A percentile compares a stretch with the other conserved stretches of the same genome.
Evolutionary conservation across 1,284 basidiomycete genomes (phyloP).

Genomic region (Puccinia coronata): DNA sequence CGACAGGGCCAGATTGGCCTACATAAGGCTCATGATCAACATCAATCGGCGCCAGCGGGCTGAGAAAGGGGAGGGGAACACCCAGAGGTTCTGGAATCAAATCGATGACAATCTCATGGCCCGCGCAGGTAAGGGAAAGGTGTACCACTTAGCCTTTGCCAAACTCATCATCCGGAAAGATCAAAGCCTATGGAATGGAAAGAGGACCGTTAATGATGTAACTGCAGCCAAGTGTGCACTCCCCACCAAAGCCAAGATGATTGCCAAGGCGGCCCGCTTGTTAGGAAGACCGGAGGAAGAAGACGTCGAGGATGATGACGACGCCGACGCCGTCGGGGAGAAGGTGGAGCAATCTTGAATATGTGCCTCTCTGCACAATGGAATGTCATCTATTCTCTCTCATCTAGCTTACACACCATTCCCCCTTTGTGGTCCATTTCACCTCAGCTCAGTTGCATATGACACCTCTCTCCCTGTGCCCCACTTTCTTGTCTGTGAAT

Average conservation of each 20-base stretch:
- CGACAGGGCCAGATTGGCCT: background rate
- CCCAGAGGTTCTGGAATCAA: background rate
- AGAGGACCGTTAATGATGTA: background rate
- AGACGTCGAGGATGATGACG: too few relatives aligned
- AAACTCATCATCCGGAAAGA: background rate
- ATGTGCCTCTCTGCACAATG: too few relatives aligned
- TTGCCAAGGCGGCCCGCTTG: background rate
- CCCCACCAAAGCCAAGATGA: background rate
- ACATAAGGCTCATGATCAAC: background rate
- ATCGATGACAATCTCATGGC: background rate
- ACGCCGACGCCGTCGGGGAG: too few relatives aligned
- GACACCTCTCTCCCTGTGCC: too few relatives aligned
- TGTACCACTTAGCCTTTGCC: background rate
- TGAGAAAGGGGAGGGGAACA: background rate
- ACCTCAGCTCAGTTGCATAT: too few relatives aligned
- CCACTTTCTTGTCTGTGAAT: too few relatives aligned
- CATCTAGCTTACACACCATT: too few relatives aligned
- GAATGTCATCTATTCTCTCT: too few relatives aligned
- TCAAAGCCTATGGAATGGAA: background rate
- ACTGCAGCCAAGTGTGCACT: background rate
- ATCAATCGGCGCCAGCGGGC: background rate
- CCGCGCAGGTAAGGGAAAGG: background rate
- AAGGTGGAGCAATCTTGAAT: too few relatives aligned
- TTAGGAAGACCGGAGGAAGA: too few relatives aligned
- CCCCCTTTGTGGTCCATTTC: too few relatives aligned